These are phyloP conservation scores for Barnettozyma populi DNA, from an alignment of 805 yeast species.

Conservation along the genomic window DNA sequence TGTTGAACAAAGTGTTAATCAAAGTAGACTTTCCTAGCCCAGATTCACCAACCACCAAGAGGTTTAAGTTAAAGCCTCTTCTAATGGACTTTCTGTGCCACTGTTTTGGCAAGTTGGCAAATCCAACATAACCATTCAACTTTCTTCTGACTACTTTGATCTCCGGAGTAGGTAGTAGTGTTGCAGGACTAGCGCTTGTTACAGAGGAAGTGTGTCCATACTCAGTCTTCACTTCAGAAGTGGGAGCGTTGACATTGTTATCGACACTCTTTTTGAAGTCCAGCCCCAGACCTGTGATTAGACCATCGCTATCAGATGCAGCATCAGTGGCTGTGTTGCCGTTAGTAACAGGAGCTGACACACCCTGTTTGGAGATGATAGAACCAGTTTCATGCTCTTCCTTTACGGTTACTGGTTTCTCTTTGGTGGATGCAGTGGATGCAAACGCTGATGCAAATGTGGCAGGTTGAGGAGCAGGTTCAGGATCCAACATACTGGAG, in stretches of 20 bases:
- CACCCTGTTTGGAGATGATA: background rate
- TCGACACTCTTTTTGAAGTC: constrained; percentile 4
- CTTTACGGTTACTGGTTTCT: background rate
- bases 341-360: background rate
- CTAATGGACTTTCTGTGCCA: constrained; percentile 94
- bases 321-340: background rate
- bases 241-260: background rate
- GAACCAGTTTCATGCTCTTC: background rate
- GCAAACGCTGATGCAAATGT: constrained; percentile 3
- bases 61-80: constrained; percentile 83
- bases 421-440: constrained; percentile 1
- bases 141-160: constrained; percentile 71
- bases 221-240: constrained; percentile 2
- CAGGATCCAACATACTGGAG: constrained; percentile 13
- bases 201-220: background rate
- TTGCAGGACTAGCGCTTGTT: background rate
- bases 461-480: constrained; percentile 1
- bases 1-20: constrained; percentile 82
- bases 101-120: constrained; percentile 95
- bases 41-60: constrained; percentile 86
- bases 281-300: constrained; percentile 9
- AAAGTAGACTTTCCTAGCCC: constrained; percentile 93
- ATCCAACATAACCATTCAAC: constrained; percentile 90
- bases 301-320: background rate
- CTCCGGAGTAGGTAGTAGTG: constrained; percentile 30